Percentiles rank a stretch among this genome's conserved stretches.
These are phyloP conservation scores for Lycium ferocissimum DNA, from an alignment of 257 asterid species.

Conservation along the genomic window DNA sequence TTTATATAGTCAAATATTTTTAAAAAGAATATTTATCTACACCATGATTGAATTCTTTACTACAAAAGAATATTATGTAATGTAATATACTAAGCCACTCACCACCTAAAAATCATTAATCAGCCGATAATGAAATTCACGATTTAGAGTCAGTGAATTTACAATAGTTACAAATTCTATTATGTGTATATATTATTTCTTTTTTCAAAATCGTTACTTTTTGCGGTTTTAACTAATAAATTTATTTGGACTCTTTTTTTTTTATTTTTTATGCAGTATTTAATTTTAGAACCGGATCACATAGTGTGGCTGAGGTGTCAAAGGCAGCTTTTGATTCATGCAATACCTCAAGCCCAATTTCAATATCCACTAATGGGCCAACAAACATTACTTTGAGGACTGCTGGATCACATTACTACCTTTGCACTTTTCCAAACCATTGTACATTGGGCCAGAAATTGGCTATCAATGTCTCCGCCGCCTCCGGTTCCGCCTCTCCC, in stretches of 20 bases:
- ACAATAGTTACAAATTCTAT: background rate
- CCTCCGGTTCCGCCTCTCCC: slow-evolving; percentile 49
- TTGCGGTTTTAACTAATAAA: background rate
- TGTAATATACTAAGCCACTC: background rate
- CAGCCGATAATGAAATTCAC: background rate
- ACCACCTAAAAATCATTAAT: too few relatives aligned
- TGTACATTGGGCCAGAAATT: slow-evolving; percentile 61
- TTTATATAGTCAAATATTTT: background rate
- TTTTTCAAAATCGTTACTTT: background rate
- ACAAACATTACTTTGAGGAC: slow-evolving; percentile 54
- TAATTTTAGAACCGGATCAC: slow-evolving; percentile 55
- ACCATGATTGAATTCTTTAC: background rate
- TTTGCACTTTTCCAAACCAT: slow-evolving; percentile 58
- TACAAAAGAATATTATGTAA: background rate
- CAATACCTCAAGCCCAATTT: slow-evolving; percentile 53
- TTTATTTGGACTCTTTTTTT: background rate
- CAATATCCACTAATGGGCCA: slow-evolving; percentile 50
- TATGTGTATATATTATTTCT: too few relatives aligned
- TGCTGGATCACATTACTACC: slow-evolving; percentile 60
- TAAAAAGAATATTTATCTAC: background rate
- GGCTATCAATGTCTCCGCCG: slow-evolving; percentile 70
- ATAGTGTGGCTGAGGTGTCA: slow-evolving; percentile 65
- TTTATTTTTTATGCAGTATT: slow-evolving; percentile 49
- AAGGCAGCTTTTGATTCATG: slow-evolving; percentile 54
- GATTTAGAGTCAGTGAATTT: background rate